These are phyloP conservation scores for Nepenthes gracilis DNA, from an alignment of 148 eudicot genomes.

Conservation along the genomic window DNA sequence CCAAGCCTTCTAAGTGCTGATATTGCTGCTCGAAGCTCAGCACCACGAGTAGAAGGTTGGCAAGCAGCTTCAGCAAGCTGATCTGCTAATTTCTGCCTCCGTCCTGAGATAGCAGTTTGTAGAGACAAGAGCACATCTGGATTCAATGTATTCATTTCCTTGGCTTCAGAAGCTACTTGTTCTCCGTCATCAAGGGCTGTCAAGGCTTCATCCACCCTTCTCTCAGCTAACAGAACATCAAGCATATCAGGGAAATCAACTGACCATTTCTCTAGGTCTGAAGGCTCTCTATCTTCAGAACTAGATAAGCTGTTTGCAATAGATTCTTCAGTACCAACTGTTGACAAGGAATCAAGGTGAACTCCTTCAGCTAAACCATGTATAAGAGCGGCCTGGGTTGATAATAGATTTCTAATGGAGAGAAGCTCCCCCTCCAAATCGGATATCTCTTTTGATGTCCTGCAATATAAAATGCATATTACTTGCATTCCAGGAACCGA, in stretches of 20 bases:
- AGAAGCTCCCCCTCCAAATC: constrained; percentile 97
- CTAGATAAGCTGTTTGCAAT: constrained; percentile 21
- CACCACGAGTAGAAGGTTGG: constrained; percentile 92
- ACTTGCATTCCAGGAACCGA: not conserved
- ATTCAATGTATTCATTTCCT: constrained; percentile 52
- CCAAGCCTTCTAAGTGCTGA: constrained; percentile 88
- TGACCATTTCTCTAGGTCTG: constrained; percentile 71
- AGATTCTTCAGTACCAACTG: constrained; percentile 33
- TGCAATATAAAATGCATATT: constrained; percentile 19
- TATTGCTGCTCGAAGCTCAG: constrained; percentile 83
- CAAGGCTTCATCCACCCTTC: constrained; percentile 87
- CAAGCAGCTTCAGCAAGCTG: constrained; percentile 96
- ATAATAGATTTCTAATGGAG: constrained; percentile 83
- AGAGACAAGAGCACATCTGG: constrained; percentile 42
- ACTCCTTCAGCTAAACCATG: constrained; percentile 96
- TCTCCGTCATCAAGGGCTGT: constrained; percentile 83
- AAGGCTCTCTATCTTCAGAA: constrained; percentile 49
- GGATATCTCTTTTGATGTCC: constrained; percentile 95
- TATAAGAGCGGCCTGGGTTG: constrained; percentile 89
- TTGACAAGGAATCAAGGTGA: constrained; percentile 49
- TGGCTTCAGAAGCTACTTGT: constrained; percentile 57
- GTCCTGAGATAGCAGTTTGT: constrained; percentile 54
- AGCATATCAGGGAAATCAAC: constrained; percentile 89
- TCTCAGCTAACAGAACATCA: constrained; percentile 90
- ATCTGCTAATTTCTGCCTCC: constrained; percentile 84